These are phyloP conservation scores for Capsaspora owczarzaki DNA, from an alignment of 78 protist species.

Conservation along the genomic window DNA sequence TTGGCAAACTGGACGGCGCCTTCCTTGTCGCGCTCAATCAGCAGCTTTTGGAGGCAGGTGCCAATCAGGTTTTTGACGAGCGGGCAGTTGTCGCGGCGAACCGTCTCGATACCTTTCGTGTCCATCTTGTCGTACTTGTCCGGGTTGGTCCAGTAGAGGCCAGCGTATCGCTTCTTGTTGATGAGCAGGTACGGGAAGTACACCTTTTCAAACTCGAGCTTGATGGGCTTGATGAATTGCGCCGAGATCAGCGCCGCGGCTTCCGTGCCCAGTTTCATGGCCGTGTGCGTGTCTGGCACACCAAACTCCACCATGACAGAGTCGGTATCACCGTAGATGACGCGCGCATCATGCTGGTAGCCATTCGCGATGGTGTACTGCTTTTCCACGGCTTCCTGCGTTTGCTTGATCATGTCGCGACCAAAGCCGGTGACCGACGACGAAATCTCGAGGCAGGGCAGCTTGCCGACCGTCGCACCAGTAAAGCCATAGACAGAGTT, in stretches of 20 bases:
- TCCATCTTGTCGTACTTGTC: slow-evolving; percentile 91
- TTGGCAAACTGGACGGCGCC: slow-evolving; percentile 74
- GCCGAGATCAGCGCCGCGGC: slow-evolving; percentile 82
- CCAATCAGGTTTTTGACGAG: slow-evolving; percentile 77
- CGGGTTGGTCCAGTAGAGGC: slow-evolving; percentile 89
- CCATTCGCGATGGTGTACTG: slow-evolving; percentile 79
- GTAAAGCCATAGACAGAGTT: slow-evolving; percentile 99
- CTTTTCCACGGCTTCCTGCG: slow-evolving; percentile 54
- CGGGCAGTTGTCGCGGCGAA: slow-evolving; percentile 96
- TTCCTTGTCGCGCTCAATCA: slow-evolving; percentile 73
- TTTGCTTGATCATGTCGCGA: slow-evolving; percentile 91
- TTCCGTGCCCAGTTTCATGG: slow-evolving; percentile 82
- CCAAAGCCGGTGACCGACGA: slow-evolving; percentile 96
- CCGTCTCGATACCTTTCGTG: slow-evolving; percentile 92
- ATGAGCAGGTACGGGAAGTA: slow-evolving; percentile 97
- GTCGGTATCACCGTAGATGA: slow-evolving; percentile 99
- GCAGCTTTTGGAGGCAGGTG: slow-evolving; percentile 60
- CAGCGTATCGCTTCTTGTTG: slow-evolving; percentile 98
- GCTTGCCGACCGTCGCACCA: slow-evolving; percentile 96
- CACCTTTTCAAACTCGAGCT: slow-evolving; percentile 95
- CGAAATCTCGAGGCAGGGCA: slow-evolving; percentile 94
- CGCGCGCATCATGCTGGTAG: slow-evolving; percentile 68
- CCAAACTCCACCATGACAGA: slow-evolving; percentile 99
- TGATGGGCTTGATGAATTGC: slow-evolving; percentile 86
- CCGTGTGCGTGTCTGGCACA: neutral